Percentiles rank a stretch among this genome's conserved stretches.
phyloP scores from a whole-genome alignment of 768 basidiomycete genomes.

The Tephrocybe sp. region DNA sequence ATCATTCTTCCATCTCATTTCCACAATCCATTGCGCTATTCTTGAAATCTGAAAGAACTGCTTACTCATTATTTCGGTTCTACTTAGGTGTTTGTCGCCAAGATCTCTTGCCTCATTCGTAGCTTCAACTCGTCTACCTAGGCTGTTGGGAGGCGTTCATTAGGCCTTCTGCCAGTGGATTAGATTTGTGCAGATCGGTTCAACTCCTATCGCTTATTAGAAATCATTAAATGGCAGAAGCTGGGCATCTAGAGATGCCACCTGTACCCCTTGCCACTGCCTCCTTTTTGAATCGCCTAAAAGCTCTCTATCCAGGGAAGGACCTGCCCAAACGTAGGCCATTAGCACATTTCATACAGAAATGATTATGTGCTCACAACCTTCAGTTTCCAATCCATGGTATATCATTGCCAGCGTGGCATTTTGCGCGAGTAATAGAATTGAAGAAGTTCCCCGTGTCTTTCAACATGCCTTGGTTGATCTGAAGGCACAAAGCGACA shows the following conservation, averaged over 20 bases:
- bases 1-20: too few relatives aligned
- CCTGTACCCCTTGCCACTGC: slow-evolving; percentile 30
- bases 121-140: too few relatives aligned
- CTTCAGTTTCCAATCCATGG: slow-evolving; percentile 45
- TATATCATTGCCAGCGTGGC: slow-evolving; percentile 54
- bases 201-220: neutral
- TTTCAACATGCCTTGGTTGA: slow-evolving; percentile 49
- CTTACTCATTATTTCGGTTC: too few relatives aligned
- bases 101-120: too few relatives aligned
- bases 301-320: slow-evolving; percentile 39
- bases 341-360: slow-evolving; percentile 8
- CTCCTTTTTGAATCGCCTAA: slow-evolving; percentile 40
- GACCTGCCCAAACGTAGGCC: slow-evolving; percentile 16
- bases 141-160: too few relatives aligned
- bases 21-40: too few relatives aligned
- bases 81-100: too few relatives aligned
- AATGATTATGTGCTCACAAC: slow-evolving; percentile 39
- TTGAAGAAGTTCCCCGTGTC: slow-evolving; percentile 55
- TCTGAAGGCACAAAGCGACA: slow-evolving; percentile 27
- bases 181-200: too few relatives aligned
- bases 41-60: too few relatives aligned
- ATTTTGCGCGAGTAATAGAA: slow-evolving; percentile 56
- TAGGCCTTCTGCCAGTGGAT: too few relatives aligned
- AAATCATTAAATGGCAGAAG: neutral
- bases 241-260: slow-evolving; percentile 8